These are phyloP conservation scores for Forsythia suspensa DNA, from an alignment of 257 asterid species.

Conservation along the genomic window DNA sequence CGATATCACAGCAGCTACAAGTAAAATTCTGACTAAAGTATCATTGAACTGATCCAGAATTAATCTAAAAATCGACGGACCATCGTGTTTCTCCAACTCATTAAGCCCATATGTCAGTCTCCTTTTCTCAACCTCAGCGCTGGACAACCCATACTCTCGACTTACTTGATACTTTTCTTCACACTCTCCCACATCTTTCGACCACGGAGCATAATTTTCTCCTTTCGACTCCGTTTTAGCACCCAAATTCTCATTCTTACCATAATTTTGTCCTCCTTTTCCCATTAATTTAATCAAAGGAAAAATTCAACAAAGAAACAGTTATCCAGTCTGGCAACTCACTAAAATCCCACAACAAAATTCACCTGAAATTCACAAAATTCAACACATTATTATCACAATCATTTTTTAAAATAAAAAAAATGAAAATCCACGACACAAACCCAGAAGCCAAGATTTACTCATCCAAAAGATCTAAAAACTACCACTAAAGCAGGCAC, in stretches of 20 bases:
- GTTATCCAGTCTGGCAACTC: not conserved
- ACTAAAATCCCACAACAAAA: not conserved
- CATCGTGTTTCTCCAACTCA: conserved; percentile 97
- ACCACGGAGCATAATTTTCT: conserved; percentile 67
- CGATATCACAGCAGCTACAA: conserved; percentile 90
- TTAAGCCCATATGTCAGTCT: conserved; percentile 79
- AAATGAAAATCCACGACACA: not conserved
- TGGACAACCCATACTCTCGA: conserved; percentile 60
- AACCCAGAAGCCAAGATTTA: conserved; percentile 9
- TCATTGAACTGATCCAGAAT: conserved; percentile 94
- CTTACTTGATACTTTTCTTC: conserved; percentile 65
- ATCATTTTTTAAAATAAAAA: not conserved
- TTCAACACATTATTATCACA: conserved; percentile 11
- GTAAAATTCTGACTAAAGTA: conserved; percentile 83
- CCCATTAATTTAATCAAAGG: conserved; percentile 62
- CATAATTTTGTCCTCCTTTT: conserved; percentile 72
- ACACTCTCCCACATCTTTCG: conserved; percentile 78
- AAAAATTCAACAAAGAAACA: conserved; percentile 5
- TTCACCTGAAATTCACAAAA: conserved; percentile 30
- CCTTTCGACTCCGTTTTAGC: conserved; percentile 25
- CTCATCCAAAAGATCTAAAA: conserved; percentile 16
- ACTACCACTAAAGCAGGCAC: not conserved
- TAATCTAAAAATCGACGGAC: conserved; percentile 76
- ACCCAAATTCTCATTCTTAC: conserved; percentile 47
- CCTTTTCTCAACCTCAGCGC: conserved; percentile 62